Base-by-base conservation (phyloP, 108 stramenopile genomes). In the Nitzschia sp. region DNA sequence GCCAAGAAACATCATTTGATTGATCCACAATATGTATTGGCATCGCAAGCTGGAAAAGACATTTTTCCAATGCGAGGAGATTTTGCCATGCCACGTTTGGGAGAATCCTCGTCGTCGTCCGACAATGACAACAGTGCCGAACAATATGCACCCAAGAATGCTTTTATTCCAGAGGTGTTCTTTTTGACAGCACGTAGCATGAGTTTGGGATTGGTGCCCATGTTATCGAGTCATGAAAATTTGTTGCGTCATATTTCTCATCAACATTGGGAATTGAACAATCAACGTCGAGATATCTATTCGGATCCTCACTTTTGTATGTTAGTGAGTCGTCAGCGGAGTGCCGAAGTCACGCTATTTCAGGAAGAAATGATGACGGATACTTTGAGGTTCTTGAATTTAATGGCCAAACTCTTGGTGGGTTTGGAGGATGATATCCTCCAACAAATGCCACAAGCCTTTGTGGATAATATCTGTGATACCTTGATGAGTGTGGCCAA, bases 131-230 rank as follows among this genome's bases (percentile, higher is more conserved):
- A 72, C 9, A 72, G 59, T 26, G 34, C 56, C 34, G 26, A 36
- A 42, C 28, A 53, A 0, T 91, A 95, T 72, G 67, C 61, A 46
- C 89, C 91, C 70, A 91, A 92, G 48, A 92, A 95, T 66, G 80
- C 77, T 23, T 95, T 95, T 78, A 87, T 93, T 66, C 86, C 94
- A 1, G 74, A 88, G 30, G 86, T 85, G 36, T 95, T 93, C 79
- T 95, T 91, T 75, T 88, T 90, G 36, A 78, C 84, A 28, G 89
- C 92, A 26, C 73, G 94, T 25, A 76, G 87, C 0, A 29, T 95
- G 27, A 81, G 85, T 49, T 80, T 91, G 3, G 89, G 88, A 29
- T 68, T 93, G 47, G 83, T 86, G 19, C 88, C 90, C 0, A 69
- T 70, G 36, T 61, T 82, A 18, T 58, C 56, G 18, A 63, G 60